Percentiles rank a stretch among this genome's conserved stretches.
Conservation (phyloP, 805 yeast genomes). For the Wickerhamiella nectarea region DNA sequence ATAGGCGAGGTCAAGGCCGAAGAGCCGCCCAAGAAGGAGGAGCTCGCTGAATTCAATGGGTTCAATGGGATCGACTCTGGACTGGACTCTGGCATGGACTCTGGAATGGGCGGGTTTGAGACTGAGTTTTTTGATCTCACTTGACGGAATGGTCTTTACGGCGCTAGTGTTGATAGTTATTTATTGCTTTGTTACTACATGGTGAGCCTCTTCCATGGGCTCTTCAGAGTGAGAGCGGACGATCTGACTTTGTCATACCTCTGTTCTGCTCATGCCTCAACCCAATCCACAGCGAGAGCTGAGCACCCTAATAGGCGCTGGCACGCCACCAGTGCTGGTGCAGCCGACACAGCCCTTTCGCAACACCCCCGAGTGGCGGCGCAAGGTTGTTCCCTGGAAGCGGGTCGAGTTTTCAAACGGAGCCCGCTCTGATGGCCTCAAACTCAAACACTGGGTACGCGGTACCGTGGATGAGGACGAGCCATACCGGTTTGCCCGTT, state of each 20-base stretch:
- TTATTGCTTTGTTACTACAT: too few relatives aligned
- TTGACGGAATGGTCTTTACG: neutral
- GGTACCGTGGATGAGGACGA: conserved; percentile 40
- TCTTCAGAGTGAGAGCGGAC: too few relatives aligned
- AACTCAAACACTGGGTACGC: conserved; percentile 74
- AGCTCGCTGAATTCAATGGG: neutral
- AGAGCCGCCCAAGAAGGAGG: neutral
- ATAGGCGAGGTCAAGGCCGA: neutral
- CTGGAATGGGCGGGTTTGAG: neutral
- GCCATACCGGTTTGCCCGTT: conserved; percentile 62
- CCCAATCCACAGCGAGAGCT: conserved; percentile 83
- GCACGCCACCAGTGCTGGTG: conserved; percentile 73
- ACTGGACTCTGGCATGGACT: neutral
- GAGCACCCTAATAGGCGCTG: conserved; percentile 77
- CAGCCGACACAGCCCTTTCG: conserved; percentile 39
- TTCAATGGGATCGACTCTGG: neutral
- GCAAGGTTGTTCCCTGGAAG: conserved; percentile 75
- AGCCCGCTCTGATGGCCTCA: conserved; percentile 41
- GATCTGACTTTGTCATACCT: neutral
- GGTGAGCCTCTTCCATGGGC: too few relatives aligned
- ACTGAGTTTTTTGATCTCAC: conserved; percentile 7
- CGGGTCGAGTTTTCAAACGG: conserved; percentile 45
- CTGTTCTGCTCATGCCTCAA: conserved; percentile 10
- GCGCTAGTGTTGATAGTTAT: neutral
- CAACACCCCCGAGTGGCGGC: conserved; percentile 44